phyloP scores from a whole-genome alignment of 148 eudicot species.

The Fagopyrum homotropicum region DNA sequence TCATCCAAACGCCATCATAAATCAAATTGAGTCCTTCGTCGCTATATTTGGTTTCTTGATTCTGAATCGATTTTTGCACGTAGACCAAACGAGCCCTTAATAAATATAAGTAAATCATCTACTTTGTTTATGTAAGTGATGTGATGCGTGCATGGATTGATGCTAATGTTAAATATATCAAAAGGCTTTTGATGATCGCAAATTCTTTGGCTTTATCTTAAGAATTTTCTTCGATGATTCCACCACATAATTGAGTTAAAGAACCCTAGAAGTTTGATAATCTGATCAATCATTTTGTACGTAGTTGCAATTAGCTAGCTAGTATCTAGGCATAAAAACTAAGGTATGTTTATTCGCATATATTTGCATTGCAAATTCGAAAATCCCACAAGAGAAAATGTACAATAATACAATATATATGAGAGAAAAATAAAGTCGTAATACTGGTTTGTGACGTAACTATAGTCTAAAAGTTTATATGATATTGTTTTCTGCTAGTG shows the following conservation, averaged over 20 bases:
- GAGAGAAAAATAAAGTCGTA: too few relatives aligned
- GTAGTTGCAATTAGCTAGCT: neutral
- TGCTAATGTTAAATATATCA: neutral
- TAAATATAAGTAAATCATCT: too few relatives aligned
- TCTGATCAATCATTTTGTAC: neutral
- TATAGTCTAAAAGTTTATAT: too few relatives aligned
- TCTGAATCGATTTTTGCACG: too few relatives aligned
- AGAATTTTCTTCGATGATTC: neutral
- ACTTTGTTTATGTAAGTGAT: too few relatives aligned
- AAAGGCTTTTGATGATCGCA: neutral
- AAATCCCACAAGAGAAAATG: neutral
- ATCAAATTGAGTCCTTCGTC: too few relatives aligned
- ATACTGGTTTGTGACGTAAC: too few relatives aligned
- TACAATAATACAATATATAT: neutral
- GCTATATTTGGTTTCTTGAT: too few relatives aligned
- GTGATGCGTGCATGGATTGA: neutral
- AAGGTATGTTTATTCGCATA: neutral
- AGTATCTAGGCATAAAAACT: slow-evolving; percentile 3
- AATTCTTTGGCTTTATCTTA: slow-evolving; percentile 2
- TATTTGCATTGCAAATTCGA: neutral
- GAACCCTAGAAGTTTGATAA: neutral
- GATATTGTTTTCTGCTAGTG: too few relatives aligned
- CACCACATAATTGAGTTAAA: neutral
- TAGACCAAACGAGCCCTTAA: too few relatives aligned
- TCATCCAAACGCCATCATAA: too few relatives aligned